These are phyloP conservation scores for Amanita molliuscula DNA, from an alignment of 768 basidiomycete species.

Conservation along the genomic window DNA sequence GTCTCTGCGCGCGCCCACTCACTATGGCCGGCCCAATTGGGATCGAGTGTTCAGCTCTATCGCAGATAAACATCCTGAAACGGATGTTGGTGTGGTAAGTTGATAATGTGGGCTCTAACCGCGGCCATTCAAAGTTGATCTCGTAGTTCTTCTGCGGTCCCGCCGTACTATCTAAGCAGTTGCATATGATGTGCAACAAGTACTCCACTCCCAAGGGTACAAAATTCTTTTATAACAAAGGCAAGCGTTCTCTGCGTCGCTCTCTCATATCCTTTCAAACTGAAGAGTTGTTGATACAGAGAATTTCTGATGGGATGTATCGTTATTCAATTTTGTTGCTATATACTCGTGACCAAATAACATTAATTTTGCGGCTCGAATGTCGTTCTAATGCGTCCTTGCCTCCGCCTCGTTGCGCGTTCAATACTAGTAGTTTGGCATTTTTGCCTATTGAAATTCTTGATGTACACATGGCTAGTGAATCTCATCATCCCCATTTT, in stretches of 20 bases:
- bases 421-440: too few species aligned
- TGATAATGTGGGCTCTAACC: neutral
- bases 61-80: conserved; percentile 73
- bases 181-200: conserved; percentile 79
- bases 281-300: neutral
- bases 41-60: conserved; percentile 66
- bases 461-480: too few species aligned
- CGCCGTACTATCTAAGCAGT: conserved; percentile 49
- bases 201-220: conserved; percentile 73
- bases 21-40: conserved; percentile 88
- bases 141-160: conserved; percentile 82
- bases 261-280: neutral
- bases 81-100: conserved; percentile 81
- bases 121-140: neutral
- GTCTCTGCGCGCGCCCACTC: conserved; percentile 80
- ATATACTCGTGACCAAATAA: neutral
- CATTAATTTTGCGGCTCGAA: neutral
- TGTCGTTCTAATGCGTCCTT: too few species aligned
- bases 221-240: conserved; percentile 87
- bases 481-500: too few species aligned
- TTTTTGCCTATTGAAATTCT: too few species aligned
- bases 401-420: too few species aligned
- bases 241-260: conserved; percentile 22
- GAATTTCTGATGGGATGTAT: neutral
- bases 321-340: neutral